Base-by-base conservation (phyloP, 768 basidiomycete genomes). In the Hysterangium stoloniferum region DNA sequence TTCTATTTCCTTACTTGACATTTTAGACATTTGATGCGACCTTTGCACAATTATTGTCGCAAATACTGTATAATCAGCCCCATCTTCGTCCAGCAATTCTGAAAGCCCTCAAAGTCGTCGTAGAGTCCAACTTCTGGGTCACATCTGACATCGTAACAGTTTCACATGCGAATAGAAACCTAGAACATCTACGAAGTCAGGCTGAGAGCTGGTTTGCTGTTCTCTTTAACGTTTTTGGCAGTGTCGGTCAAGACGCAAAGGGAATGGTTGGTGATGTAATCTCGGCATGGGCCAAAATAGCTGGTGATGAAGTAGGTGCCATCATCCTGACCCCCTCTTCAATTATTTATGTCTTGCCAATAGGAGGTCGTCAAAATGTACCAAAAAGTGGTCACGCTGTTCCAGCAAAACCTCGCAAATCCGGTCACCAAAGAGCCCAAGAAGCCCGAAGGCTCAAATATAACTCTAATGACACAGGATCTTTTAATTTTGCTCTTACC, bases 191-290 rank as follows among this genome's bases (percentile, higher is more conserved):
- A 48, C 78, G 76, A 35, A 74, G 73, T 0, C 86, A 97, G 61
- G 84, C 77, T 0, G 87, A 92, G 63, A 96, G 91, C 60, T 94
- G 96, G 86, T 78, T 98, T 29, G 84, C 91, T 1, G 92, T 98
- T 4, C 72, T 96, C 38, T 93, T 98, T 73, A 99, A 99, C 62
- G 84, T 99, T n/a, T 98, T 95, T 66, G 78, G 86, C 52, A 89
- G 78, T 53, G 80, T 87, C 28, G 78, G 76, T n/a, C 74, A 80
- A 44, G 92, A 96, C 55, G 68, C 63, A 43, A 72, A 86, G 45
- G 80, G 81, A 6, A 73, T 81, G 68, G 81, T 97, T 13, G 90
- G 93, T 17, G 91, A 93, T 48, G 90, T 90, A 37, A 87, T 98
- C 59, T 78, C 74, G 12, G 74, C 76, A n/a, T 99, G 94, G 90